Evolutionary conservation across 2,329 filamentous ascomycete species (phyloP).

Genomic region (Monilinia fructigena): DNA sequence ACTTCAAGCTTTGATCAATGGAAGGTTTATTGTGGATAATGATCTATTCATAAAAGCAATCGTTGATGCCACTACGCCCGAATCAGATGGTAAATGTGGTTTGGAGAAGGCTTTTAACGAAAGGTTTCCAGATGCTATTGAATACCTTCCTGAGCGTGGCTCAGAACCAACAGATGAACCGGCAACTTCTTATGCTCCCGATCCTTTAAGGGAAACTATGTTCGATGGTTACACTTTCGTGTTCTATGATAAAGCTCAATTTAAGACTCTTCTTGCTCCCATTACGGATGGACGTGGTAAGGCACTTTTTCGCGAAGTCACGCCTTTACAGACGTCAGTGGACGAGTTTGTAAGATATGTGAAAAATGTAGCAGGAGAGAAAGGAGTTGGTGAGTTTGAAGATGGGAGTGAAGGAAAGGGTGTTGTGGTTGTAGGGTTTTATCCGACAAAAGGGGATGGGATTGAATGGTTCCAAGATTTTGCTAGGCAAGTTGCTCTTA

Average conservation of each 20-base stretch:
- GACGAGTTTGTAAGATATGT: conserved; percentile 79
- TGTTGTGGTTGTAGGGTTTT: conserved; percentile 75
- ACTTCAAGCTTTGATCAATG: conserved; percentile 81
- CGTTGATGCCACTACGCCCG: conserved; percentile 48
- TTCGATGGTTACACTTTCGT: conserved; percentile 89
- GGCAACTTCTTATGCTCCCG: conserved; percentile 66
- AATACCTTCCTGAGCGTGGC: conserved; percentile 71
- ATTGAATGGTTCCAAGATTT: conserved; percentile 68
- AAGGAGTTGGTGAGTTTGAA: conserved; percentile 64
- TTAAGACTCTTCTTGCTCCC: conserved; percentile 68
- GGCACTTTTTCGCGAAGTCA: conserved; percentile 64
- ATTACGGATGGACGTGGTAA: conserved; percentile 83
- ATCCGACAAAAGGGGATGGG: conserved; percentile 55
- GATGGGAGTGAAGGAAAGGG: conserved; percentile 64
- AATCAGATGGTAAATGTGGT: conserved; percentile 41
- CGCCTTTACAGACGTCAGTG: conserved; percentile 61
- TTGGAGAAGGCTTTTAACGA: conserved; percentile 78
- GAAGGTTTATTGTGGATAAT: conserved; percentile 67
- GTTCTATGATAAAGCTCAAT: conserved; percentile 76
- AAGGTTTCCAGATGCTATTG: conserved; percentile 72
- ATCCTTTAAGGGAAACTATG: conserved; percentile 62
- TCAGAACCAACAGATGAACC: conserved; percentile 70
- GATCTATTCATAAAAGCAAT: conserved; percentile 72
- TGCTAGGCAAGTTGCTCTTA: conserved; percentile 64
- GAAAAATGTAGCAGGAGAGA: conserved; percentile 70